phyloP scores from a whole-genome alignment of 2,329 filamentous ascomycete genomes.

The Fusarium ambrosium region DNA sequence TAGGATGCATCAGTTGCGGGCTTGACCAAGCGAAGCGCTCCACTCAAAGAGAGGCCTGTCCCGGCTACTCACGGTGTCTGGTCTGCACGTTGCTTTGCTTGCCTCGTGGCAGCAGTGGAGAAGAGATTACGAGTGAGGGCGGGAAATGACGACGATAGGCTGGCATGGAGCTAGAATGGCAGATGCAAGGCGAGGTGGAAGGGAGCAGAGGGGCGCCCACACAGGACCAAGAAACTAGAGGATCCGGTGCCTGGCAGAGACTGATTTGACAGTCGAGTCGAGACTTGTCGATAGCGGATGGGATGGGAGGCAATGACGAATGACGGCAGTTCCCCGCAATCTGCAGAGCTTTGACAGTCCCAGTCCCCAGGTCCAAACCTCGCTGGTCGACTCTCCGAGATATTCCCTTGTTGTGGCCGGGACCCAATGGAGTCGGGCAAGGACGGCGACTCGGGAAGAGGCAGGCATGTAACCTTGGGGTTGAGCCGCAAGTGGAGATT shows the following conservation, averaged over 20 bases:
- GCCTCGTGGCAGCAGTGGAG: conserved; percentile 29
- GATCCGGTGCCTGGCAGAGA: conserved; percentile 1
- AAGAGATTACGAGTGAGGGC: conserved; percentile 1
- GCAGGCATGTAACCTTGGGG: conserved; percentile 26
- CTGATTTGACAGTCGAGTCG: neutral
- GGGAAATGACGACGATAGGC: conserved; percentile 10
- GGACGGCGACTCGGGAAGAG: neutral
- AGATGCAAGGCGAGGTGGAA: conserved; percentile 10
- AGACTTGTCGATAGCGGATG: conserved; percentile 8
- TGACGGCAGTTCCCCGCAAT: conserved; percentile 41
- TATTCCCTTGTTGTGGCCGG: conserved; percentile 42
- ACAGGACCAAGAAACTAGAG: neutral
- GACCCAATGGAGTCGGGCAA: conserved; percentile 35
- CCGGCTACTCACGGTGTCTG: conserved; percentile 36
- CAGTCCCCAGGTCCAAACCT: conserved; percentile 22
- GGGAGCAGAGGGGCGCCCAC: neutral
- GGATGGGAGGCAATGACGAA: conserved; percentile 15
- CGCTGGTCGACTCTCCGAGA: conserved; percentile 38
- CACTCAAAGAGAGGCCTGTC: conserved; percentile 29
- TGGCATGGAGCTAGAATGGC: conserved; percentile 3
- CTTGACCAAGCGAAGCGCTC: conserved; percentile 19
- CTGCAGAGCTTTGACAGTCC: conserved; percentile 37
- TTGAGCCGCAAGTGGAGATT: conserved; percentile 45
- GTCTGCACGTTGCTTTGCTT: conserved; percentile 15
- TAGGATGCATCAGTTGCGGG: conserved; percentile 23